These are phyloP conservation scores for Tolypocladium tundrense DNA, from an alignment of 2,329 filamentous ascomycete species.

Conservation along the genomic window DNA sequence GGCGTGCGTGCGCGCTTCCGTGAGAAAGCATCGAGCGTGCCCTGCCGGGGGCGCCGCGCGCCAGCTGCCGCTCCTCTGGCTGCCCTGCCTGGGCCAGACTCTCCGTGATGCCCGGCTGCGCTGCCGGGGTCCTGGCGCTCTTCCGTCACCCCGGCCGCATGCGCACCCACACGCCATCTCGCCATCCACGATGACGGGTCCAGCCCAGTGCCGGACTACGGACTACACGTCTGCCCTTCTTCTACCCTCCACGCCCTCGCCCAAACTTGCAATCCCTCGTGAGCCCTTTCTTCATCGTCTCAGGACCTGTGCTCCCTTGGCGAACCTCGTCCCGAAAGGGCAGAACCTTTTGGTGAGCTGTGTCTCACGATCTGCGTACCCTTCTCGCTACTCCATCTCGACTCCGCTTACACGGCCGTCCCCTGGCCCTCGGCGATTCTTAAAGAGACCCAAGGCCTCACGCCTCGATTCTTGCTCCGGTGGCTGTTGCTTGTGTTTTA, in stretches of 20 bases:
- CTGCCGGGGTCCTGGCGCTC: slow-evolving; percentile 4
- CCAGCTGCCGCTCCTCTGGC: background rate
- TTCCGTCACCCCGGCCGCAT: slow-evolving; percentile 13
- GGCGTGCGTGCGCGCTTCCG: too few species aligned
- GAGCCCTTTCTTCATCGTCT: slow-evolving; percentile 11
- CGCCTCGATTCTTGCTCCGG: background rate
- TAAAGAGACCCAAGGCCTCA: slow-evolving; percentile 7
- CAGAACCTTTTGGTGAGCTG: slow-evolving; percentile 16
- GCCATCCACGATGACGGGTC: slow-evolving; percentile 9
- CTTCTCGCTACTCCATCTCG: slow-evolving; percentile 16
- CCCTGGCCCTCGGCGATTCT: slow-evolving; percentile 3
- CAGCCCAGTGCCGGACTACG: slow-evolving; percentile 7
- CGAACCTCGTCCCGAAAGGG: slow-evolving; percentile 22
- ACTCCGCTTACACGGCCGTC: slow-evolving; percentile 10
- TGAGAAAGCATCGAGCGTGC: background rate
- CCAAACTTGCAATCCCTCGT: slow-evolving; percentile 8
- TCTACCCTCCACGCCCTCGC: slow-evolving; percentile 24
- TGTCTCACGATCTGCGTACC: slow-evolving; percentile 22
- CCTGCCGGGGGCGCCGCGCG: background rate
- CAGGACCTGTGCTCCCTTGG: slow-evolving; percentile 19
- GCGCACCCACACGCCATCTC: slow-evolving; percentile 7
- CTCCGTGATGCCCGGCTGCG: background rate
- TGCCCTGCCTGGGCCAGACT: background rate
- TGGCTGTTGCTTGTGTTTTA: background rate
- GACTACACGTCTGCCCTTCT: slow-evolving; percentile 21